Conservation (phyloP, 2,329 filamentous ascomycete species). For the Pseudocercospora fijiensis region DNA sequence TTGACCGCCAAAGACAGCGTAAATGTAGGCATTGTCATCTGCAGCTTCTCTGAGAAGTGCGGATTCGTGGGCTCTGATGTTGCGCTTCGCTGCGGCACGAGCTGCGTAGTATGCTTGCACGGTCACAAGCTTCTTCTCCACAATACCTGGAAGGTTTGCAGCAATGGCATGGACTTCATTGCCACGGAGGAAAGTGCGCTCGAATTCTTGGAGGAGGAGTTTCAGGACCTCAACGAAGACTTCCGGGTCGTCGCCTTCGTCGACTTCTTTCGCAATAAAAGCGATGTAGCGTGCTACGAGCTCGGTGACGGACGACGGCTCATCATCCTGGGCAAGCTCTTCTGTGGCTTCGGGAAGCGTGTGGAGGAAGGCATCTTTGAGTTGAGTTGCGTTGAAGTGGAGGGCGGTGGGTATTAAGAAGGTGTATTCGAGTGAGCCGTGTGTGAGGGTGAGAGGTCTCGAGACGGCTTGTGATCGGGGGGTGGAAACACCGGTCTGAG, state of each 20-base stretch:
- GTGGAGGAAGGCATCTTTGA: slow-evolving; percentile 85
- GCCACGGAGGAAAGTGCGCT: slow-evolving; percentile 87
- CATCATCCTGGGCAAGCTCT: slow-evolving; percentile 95
- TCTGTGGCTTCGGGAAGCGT: slow-evolving; percentile 89
- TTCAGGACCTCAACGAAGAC: slow-evolving; percentile 92
- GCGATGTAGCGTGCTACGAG: slow-evolving; percentile 91
- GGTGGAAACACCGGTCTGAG: slow-evolving; percentile 92
- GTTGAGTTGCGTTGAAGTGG: slow-evolving; percentile 92
- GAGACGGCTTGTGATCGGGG: slow-evolving; percentile 90
- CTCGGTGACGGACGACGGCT: slow-evolving; percentile 93
- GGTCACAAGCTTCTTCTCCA: slow-evolving; percentile 86
- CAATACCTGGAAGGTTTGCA: slow-evolving; percentile 81
- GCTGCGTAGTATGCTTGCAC: slow-evolving; percentile 90
- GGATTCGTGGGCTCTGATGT: slow-evolving; percentile 89
- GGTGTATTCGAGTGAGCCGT: slow-evolving; percentile 93
- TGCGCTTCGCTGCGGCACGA: slow-evolving; percentile 76
- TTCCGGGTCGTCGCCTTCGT: slow-evolving; percentile 88
- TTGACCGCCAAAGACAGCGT: slow-evolving; percentile 93
- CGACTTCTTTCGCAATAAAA: slow-evolving; percentile 82
- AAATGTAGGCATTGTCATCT: slow-evolving; percentile 79
- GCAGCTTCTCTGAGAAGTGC: slow-evolving; percentile 85
- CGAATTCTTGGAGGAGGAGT: slow-evolving; percentile 90
- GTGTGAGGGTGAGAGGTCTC: slow-evolving; percentile 82
- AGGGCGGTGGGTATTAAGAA: slow-evolving; percentile 93
- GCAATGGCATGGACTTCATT: slow-evolving; percentile 95